Base-by-base conservation (phyloP, 805 yeast species). In the Schwanniomyces occidentalis region DNA sequence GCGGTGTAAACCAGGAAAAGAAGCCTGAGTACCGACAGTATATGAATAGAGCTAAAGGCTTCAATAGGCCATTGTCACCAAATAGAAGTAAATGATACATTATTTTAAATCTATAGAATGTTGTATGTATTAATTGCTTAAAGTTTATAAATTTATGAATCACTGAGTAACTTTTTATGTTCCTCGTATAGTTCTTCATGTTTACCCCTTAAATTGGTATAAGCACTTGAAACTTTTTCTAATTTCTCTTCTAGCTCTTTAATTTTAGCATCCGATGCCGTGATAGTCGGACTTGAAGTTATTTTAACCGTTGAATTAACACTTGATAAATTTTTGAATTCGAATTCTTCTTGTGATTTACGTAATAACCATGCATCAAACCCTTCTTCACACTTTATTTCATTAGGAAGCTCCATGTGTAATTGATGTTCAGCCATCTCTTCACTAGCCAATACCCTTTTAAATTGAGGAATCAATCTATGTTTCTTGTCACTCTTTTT, bases 401-500 rank as follows among this genome's bases (percentile, higher is more conserved):
- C 37, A 12, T 43, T 46, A 5, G 58, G 68, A 28, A 61, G 64
- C 50, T 61, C 69, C 51, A 51, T 40, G 33, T 34, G 77, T 47
- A 53, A 70, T 70, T 53, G 73, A 76, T 48, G 76, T 51, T 42
- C 65, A 46, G 39, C 58, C 60, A 41, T 58, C 22, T 61, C 57
- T 5, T 47, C 35, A 14, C 71, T 72, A 3, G 64, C 69, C 28
- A 83, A 52, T 2, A 72, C 76, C 55, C 91, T 73, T 55, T 82
- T 85, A 42, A 85, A 69, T 6, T 66, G 69, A 0, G 90, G 90
- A n/a, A 84, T 67, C 16, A 74, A 52, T 40, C 78, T 57, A 39
- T 58, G 59, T 34, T 56, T 57, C 42, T 71, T 58, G 45, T 68
- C 63, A 40, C 51, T 41, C 6, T 42, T 40, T n/a, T 38, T 35